Base-by-base conservation (phyloP, 306 rosid species). In the Corylus avellana region DNA sequence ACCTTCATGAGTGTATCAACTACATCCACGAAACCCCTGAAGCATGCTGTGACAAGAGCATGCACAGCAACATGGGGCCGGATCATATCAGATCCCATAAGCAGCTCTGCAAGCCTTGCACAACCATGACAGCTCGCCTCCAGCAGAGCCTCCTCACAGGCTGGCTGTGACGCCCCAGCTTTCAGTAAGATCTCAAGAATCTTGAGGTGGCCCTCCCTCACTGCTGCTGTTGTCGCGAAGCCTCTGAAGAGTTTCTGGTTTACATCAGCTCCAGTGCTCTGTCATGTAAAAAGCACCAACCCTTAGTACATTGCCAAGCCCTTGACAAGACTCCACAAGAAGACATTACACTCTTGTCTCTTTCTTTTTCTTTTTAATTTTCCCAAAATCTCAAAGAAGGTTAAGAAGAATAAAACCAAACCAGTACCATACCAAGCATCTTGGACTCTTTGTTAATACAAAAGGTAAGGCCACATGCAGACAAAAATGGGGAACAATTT, bases 231-330 rank as follows among this genome's bases (percentile, higher is more conserved):
- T 51, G 95, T 90, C 70, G 97, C 91, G 69, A 91, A 94, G 77
- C 98, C 98, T 84, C 90, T 83, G 79, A 92, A 94, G 75, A 94
- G 95, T 80, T 91, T 91, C 84, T 94, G 98, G 85, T 94, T 94
- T 74, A 91, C 94, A 80, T 90, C 97, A 75, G 97, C 98, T 85
- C 98, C 95, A 59, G 62, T 72, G 83, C 82, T 80, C 98, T 94
- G 87, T 54, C 77, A 85, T 79, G 78, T 59, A 61, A 72, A 29
- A 70, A 39, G 55, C 16, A 42, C 25, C 83, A 70, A 80, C 18
- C 51, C 70, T 81, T 55, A 46, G 79, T 39, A 57, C 61, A 51
- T 72, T 22, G 73, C 69, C 67, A 78, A 78, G 8, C 47, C 50
- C 44, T 12, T 64, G 49, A 80, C 51, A 83, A 76, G 51, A 32